Conservation (phyloP, 192 early-diverging fungal species). For the Paraglomus brasilianum region DNA sequence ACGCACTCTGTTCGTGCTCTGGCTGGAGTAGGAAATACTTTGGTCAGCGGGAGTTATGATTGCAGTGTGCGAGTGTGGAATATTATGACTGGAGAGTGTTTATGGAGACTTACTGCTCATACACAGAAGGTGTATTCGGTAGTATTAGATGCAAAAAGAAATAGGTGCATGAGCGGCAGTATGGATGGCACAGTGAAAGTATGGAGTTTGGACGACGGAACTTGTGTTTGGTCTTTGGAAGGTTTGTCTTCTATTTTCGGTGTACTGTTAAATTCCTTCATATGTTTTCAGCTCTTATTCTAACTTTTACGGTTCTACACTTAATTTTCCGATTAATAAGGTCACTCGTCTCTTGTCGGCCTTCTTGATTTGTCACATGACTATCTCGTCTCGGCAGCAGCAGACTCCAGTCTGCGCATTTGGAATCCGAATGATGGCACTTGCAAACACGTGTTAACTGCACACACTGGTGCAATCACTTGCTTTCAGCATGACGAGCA, state of each 20-base stretch:
- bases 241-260: conserved; percentile 75
- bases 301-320: background rate
- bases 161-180: conserved; percentile 86
- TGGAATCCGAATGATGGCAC: conserved; percentile 76
- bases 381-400: conserved; percentile 92
- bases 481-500: conserved; percentile 96
- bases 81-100: conserved; percentile 62
- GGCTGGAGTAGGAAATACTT: conserved; percentile 79
- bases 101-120: conserved; percentile 81
- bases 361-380: conserved; percentile 82
- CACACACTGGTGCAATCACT: conserved; percentile 89
- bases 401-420: conserved; percentile 89
- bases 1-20: conserved; percentile 89
- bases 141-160: conserved; percentile 79
- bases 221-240: conserved; percentile 71
- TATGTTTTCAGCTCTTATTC: no score
- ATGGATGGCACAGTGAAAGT: conserved; percentile 93
- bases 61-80: conserved; percentile 91
- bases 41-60: conserved; percentile 95
- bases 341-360: conserved; percentile 93
- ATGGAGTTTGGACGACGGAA: conserved; percentile 89
- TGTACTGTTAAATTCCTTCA: background rate
- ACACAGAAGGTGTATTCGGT: conserved; percentile 95
- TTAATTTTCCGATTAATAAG: conserved; percentile 41
- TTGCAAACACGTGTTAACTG: conserved; percentile 67